phyloP scores from a whole-genome alignment of 805 yeast species.

The Hanseniaspora mollemarum region DNA sequence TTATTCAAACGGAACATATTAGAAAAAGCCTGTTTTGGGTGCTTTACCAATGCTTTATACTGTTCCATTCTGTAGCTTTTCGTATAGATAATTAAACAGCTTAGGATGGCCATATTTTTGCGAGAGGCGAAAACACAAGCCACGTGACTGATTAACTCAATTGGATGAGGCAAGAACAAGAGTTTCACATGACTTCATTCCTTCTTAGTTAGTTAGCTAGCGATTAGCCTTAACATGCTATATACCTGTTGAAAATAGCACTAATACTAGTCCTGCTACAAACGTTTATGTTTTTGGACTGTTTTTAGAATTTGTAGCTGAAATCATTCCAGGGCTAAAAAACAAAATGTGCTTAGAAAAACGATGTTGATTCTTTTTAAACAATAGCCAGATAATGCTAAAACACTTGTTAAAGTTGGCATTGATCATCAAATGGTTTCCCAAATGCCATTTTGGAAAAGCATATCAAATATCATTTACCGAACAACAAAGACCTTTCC shows the following conservation, averaged over 20 bases:
- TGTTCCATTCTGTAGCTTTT: not conserved
- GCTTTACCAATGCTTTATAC: not conserved
- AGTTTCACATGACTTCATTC: no score
- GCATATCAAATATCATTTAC: conserved; percentile 37
- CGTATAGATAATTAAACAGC: no score
- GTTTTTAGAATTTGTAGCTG: conserved; percentile 44
- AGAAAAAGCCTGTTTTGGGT: not conserved
- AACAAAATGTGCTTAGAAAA: conserved; percentile 37
- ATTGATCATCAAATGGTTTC: conserved; percentile 39
- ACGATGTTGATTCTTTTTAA: conserved; percentile 42
- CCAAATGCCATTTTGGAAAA: no score
- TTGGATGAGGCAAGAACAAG: no score
- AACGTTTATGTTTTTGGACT: conserved; percentile 51
- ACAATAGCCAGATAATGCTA: conserved; percentile 42
- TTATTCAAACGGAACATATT: conserved; percentile 2
- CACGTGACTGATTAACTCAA: no score
- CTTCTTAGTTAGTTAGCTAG: no score
- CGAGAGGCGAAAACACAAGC: no score
- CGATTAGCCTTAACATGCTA: not conserved
- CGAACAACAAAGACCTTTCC: conserved; percentile 51
- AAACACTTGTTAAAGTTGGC: conserved; percentile 43
- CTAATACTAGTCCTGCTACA: conserved; percentile 37
- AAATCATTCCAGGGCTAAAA: conserved; percentile 37
- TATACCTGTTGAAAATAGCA: conserved; percentile 32
- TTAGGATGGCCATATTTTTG: no score